phyloP scores from a whole-genome alignment of 768 basidiomycete species.

The Suillus weaverae region DNA sequence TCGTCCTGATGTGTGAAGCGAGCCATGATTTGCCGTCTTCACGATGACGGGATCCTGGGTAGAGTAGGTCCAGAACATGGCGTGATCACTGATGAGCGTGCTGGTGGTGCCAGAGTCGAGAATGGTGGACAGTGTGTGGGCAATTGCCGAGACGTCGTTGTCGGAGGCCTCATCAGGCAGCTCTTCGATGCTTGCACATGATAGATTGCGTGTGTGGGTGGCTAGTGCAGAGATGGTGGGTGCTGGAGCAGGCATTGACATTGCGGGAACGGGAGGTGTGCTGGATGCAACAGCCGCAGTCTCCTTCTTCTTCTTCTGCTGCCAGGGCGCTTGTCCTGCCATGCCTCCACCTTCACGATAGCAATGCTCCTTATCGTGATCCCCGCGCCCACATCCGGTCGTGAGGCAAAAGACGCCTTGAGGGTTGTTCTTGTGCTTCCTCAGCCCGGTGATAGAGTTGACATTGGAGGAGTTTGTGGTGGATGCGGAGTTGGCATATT shows the following conservation, averaged over 20 bases:
- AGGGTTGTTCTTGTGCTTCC: too few relatives aligned
- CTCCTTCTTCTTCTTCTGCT: background rate
- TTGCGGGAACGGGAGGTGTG: background rate
- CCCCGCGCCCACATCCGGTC: background rate
- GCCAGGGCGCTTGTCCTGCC: slow-evolving; percentile 6
- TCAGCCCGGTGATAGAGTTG: too few relatives aligned
- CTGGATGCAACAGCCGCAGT: background rate
- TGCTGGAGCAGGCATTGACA: too few relatives aligned
- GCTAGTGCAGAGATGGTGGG: background rate
- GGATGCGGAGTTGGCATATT: too few relatives aligned
- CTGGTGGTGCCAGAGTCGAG: background rate
- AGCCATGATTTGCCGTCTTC: background rate
- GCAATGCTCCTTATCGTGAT: background rate
- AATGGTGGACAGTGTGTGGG: background rate
- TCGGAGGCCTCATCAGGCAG: too few relatives aligned
- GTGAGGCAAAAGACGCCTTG: too few relatives aligned
- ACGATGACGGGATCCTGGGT: background rate
- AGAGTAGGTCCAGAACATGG: background rate
- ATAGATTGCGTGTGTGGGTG: background rate
- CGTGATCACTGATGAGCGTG: background rate
- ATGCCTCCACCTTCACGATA: background rate
- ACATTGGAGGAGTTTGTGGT: too few relatives aligned
- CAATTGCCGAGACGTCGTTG: too few relatives aligned
- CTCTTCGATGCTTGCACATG: background rate
- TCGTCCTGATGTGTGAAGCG: background rate